Evolutionary conservation across 192 early-diverging fungal species (phyloP), one percentile per base, ranked within the genome.

Genomic region (Coemansia sp.): DNA sequence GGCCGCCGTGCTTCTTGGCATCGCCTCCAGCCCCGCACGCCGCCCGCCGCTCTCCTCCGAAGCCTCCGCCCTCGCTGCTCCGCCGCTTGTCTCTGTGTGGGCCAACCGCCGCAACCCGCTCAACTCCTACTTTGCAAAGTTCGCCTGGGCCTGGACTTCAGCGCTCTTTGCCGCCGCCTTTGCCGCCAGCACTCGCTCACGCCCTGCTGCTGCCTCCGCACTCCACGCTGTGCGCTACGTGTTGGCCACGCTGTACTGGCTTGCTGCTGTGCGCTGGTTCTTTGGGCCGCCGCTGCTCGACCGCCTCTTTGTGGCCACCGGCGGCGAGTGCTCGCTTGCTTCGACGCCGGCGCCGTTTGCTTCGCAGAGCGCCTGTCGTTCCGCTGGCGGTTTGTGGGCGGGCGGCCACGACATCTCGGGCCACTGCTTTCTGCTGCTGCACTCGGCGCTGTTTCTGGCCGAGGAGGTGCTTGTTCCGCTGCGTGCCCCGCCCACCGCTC

Each of bases 141-240:
- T 77, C 38, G 94, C 89, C 14, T 97, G 95, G 95, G 89, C 87
- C 42, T 97, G 95, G 95, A 95, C 94, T 0, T 86, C 88, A 22
- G 46, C 87, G 12, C 78, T 89, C 32, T 88, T 89, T 57, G 45
- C 84, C 17, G 20, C 78, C 9, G 87, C 88, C 57, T 61, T 90
- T 5, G 70, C 55, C 14, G 49, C 37, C 66, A 85, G 55, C 61
- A 10, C 64, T 51, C 60, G 74, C 71, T 20, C 67, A 13, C 68
- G 68, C 61, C 4, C 68, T 16, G 51, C 68, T 7, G 19, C 41
- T 6, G 50, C 63, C 56, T 42, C 68, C 40, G 55, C 54, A 32
- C 55, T 39, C 69, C 46, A 49, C 61, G 71, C 70, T 2, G 10
- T 75, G 61, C 87, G 89, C 40, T 93, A 81, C 75, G 74, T 66